phyloP scores from a whole-genome alignment of 2,329 filamentous ascomycete species.

The Neoscytalidium dimidiatum region DNA sequence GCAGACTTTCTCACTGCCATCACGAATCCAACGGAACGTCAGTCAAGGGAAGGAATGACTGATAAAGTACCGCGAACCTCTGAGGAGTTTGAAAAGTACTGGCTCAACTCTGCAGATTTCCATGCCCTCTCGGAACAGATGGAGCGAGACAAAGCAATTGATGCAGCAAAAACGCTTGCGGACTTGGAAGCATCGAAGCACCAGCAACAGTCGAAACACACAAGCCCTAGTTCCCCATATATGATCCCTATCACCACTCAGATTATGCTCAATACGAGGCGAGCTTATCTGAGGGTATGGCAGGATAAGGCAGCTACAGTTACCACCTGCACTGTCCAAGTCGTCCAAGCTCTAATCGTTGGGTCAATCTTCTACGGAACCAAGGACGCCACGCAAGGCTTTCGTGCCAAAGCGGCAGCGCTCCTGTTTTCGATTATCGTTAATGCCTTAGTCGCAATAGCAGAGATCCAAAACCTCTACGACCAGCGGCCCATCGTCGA shows the following conservation, averaged over 20 bases:
- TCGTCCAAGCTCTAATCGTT: constrained; percentile 62
- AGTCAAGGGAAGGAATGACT: constrained; percentile 43
- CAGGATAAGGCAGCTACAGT: constrained; percentile 35
- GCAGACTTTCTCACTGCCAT: constrained; percentile 77
- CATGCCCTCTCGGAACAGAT: background rate
- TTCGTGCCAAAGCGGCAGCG: constrained; percentile 58
- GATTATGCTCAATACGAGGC: constrained; percentile 32
- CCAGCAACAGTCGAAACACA: constrained; percentile 55
- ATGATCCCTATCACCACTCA: constrained; percentile 55
- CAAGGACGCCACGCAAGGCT: constrained; percentile 52
- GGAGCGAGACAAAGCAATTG: background rate
- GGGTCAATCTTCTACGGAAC: constrained; percentile 62
- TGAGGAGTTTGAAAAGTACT: constrained; percentile 45
- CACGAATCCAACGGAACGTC: constrained; percentile 51
- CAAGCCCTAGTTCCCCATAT: constrained; percentile 58
- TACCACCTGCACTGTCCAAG: constrained; percentile 46
- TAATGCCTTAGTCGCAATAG: constrained; percentile 60
- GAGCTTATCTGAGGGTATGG: constrained; percentile 36
- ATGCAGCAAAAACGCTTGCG: background rate
- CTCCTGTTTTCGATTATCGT: constrained; percentile 63
- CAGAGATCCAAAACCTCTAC: constrained; percentile 75
- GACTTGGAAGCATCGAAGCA: constrained; percentile 38
- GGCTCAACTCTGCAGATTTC: constrained; percentile 58
- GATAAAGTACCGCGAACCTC: constrained; percentile 49
- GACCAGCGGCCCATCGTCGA: constrained; percentile 88